Percentiles rank a stretch among this genome's conserved stretches.
These are phyloP conservation scores for Angophora floribunda DNA, from an alignment of 345 rosid species.

Conservation along the genomic window DNA sequence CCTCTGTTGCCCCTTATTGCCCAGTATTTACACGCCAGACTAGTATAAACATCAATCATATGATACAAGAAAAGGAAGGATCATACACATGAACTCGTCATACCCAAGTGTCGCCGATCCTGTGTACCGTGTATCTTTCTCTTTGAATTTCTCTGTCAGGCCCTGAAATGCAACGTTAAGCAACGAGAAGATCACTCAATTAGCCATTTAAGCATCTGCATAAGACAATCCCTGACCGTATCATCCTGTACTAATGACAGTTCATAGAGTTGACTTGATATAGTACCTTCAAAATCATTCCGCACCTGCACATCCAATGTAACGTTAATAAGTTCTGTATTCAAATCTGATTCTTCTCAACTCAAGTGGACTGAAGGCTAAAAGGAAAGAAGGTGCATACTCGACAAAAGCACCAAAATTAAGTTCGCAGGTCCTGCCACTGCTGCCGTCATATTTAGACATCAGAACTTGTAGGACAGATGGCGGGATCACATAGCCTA, in stretches of 20 bases:
- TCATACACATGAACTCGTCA: constrained; percentile 48
- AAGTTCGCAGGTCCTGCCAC: constrained; percentile 33
- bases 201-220: background rate
- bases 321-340: background rate
- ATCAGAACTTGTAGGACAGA: constrained; percentile 47
- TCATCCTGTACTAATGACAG: background rate
- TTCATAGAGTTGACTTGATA: background rate
- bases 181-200: background rate
- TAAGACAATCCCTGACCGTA: background rate
- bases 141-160: constrained; percentile 62
- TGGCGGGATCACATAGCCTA: constrained; percentile 53
- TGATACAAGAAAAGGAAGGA: constrained; percentile 51
- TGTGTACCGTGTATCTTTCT: constrained; percentile 32
- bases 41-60: constrained; percentile 18
- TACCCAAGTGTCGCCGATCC: constrained; percentile 46
- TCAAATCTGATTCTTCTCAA: background rate
- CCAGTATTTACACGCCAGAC: background rate
- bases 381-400: constrained; percentile 19
- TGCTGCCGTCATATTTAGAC: constrained; percentile 42
- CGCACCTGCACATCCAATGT: constrained; percentile 41
- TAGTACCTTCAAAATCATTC: constrained; percentile 57
- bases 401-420: constrained; percentile 55
- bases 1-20: background rate
- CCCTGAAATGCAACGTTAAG: constrained; percentile 28
- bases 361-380: background rate